Base-by-base conservation (phyloP, 345 rosid species). In the Heritiera littoralis region DNA sequence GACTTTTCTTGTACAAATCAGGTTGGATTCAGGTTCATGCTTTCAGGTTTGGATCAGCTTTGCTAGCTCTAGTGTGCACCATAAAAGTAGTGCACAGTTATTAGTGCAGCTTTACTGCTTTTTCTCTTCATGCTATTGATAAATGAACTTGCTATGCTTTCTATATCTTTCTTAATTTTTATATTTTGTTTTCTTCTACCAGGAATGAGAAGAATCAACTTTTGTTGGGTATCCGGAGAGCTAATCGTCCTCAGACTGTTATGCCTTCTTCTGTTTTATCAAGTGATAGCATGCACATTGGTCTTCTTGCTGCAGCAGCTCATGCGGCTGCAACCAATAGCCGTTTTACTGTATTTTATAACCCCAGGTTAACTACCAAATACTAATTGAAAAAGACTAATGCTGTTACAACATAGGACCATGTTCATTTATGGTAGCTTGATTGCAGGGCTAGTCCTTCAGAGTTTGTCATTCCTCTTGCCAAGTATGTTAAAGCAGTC, bases 261-360 rank as follows among this genome's bases (percentile, higher is more conserved):
- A 84, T 96, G 80, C 88, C 98, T 54, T 92, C 97, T 55, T 96
- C 99, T 18, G 94, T 96, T 23, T 86, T 96, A 73, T 96, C 98
- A 48, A 94, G 98, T 78, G 98, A 96, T 77, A 92, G 99, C 87
- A 94, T 96, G 99, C 98, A 94, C 80, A 94, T 96, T 69, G 98
- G 98, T 65, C 91, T 94, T 69, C 90, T 94, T 63, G 99, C 99
- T 71, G 98, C 98, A 5, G 98, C 99, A 9, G 99, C 99, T 85
- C 98, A 96, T 87, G 99, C 99, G 20, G 94, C 97, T 76, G 95
- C 99, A 51, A 96, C 91, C 80, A 94, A 86, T 79, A 96, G 98
- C 78, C 98, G 97, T 20, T 96, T 96, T 66, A 91, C 97, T 8
- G 89, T 96, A 75, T 92, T 92, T 83, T 96, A 88, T 68, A 96